These are phyloP conservation scores for Suhomyces kilbournensis DNA, from an alignment of 805 yeast genomes.

Conservation along the genomic window DNA sequence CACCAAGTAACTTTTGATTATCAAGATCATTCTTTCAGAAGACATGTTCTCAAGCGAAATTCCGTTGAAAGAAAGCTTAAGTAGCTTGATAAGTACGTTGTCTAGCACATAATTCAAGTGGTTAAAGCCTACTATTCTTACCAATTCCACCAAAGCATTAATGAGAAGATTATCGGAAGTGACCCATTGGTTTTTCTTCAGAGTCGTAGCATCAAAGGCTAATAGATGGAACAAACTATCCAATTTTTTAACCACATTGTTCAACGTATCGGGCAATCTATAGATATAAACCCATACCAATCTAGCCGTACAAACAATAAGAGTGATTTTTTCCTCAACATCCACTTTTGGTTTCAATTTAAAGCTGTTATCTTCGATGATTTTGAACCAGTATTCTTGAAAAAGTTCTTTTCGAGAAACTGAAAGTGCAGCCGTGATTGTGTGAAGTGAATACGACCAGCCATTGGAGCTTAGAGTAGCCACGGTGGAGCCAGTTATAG, in stretches of 20 bases:
- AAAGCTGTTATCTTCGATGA: constrained; percentile 60
- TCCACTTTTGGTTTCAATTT: constrained; percentile 64
- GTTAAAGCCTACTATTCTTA: constrained; percentile 76
- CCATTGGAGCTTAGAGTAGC: constrained; percentile 13
- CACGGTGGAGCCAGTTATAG: background rate
- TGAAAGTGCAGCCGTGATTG: constrained; percentile 71
- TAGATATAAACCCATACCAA: constrained; percentile 87
- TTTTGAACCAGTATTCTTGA: constrained; percentile 62
- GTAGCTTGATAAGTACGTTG: constrained; percentile 67
- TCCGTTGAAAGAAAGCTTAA: constrained; percentile 61
- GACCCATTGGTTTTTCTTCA: constrained; percentile 74
- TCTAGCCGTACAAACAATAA: constrained; percentile 65
- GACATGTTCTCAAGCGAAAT: constrained; percentile 55
- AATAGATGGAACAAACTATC: constrained; percentile 59
- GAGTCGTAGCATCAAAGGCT: constrained; percentile 42
- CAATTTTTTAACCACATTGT: constrained; percentile 77
- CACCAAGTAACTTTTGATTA: constrained; percentile 68
- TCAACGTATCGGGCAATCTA: constrained; percentile 83
- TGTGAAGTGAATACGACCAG: constrained; percentile 69
- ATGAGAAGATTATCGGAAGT: constrained; percentile 59
- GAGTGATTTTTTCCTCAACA: constrained; percentile 48
- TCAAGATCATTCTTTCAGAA: constrained; percentile 69
- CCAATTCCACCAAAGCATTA: constrained; percentile 64
- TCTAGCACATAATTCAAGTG: constrained; percentile 80
- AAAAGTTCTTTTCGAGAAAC: constrained; percentile 81